These are phyloP conservation scores for Xerocomellus dryophilus DNA, from an alignment of 768 basidiomycete genomes.

Conservation along the genomic window DNA sequence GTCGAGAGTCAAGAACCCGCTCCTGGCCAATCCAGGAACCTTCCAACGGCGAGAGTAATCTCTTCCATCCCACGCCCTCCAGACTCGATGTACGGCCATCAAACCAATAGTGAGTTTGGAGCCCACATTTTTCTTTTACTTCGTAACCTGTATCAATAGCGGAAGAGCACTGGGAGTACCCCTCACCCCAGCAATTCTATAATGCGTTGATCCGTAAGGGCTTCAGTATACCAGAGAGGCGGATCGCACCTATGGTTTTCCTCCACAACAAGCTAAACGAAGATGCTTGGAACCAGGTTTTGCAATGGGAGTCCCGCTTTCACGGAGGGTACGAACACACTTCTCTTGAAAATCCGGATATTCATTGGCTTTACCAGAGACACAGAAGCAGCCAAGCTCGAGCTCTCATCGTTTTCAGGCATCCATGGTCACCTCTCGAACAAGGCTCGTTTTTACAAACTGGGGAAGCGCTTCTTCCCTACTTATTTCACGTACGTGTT, in stretches of 20 bases:
- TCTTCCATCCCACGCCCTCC: constrained; percentile 10
- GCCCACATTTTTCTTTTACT: neutral
- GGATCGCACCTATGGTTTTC: constrained; percentile 2
- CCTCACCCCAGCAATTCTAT: constrained; percentile 14
- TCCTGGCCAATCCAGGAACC: neutral
- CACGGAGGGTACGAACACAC: constrained; percentile 10
- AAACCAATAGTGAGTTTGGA: constrained; percentile 4
- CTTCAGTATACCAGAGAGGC: constrained; percentile 1
- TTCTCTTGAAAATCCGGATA: neutral
- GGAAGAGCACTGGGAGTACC: constrained; percentile 12
- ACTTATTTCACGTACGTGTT: constrained; percentile 8
- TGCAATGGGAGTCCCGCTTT: constrained; percentile 14
- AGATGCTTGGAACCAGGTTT: constrained; percentile 8
- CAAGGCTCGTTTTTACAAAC: constrained; percentile 7
- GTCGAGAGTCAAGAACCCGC: constrained; percentile 8
- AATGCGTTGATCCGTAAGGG: constrained; percentile 13
- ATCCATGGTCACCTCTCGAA: constrained; percentile 15
- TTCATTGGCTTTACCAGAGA: neutral
- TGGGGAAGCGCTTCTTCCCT: neutral
- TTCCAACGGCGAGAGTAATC: neutral
- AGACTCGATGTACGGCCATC: constrained; percentile 9
- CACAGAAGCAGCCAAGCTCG: constrained; percentile 4
- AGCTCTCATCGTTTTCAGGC: constrained; percentile 12
- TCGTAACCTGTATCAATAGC: neutral
- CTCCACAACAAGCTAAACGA: constrained; percentile 13